phyloP scores from a whole-genome alignment of 148 eudicot genomes.

The Linanthus parryae region DNA sequence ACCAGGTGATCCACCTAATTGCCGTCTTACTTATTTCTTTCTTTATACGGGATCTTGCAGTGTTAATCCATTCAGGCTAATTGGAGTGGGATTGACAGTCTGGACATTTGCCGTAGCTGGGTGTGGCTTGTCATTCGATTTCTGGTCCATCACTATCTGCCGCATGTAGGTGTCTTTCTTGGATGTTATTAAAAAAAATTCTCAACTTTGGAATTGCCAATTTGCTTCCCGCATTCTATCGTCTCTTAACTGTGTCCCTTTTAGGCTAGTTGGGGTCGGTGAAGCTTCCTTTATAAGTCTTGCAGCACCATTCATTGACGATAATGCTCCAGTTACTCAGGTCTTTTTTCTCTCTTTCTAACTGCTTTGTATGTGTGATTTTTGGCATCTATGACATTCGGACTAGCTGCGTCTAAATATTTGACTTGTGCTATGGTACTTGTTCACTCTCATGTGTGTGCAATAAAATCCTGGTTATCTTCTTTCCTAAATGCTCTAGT shows the following conservation, averaged over 20 bases:
- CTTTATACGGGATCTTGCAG: constrained; percentile 38
- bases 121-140: constrained; percentile 72
- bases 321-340: constrained; percentile 86
- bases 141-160: constrained; percentile 73
- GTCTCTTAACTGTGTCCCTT: constrained; percentile 3
- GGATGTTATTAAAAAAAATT: background rate
- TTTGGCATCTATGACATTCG: too few relatives aligned
- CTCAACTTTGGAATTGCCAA: background rate
- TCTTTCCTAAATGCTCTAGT: too few relatives aligned
- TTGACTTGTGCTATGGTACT: too few relatives aligned
- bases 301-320: constrained; percentile 98
- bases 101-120: constrained; percentile 91
- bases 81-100: constrained; percentile 87
- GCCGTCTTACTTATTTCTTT: constrained; percentile 5
- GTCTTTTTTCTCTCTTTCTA: constrained; percentile 26
- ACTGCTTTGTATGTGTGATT: background rate
- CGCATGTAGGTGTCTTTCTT: constrained; percentile 66
- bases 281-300: constrained; percentile 99
- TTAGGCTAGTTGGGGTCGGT: constrained; percentile 98
- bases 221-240: constrained; percentile 7
- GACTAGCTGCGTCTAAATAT: too few relatives aligned
- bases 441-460: too few relatives aligned
- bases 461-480: too few relatives aligned
- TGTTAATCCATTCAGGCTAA: constrained; percentile 90
- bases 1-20: constrained; percentile 1